Evolutionary conservation across 2,329 filamentous ascomycete species (phyloP).

Genomic region (Biscogniauxia marginata): DNA sequence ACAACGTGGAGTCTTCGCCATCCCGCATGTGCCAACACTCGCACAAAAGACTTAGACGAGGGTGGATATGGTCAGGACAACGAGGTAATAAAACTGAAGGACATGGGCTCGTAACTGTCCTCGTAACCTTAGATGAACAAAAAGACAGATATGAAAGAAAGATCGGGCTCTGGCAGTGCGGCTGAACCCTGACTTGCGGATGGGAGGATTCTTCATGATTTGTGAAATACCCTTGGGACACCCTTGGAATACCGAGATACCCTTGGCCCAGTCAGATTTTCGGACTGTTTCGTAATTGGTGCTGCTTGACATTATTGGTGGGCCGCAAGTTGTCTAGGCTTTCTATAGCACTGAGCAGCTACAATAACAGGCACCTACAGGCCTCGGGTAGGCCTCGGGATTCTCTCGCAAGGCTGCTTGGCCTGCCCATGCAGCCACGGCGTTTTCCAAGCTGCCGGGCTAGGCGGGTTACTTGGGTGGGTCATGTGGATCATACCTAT

Average conservation of each 20-base stretch:
- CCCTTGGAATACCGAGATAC: too few species aligned
- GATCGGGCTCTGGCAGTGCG: not conserved
- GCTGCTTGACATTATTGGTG: not conserved
- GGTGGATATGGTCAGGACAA: too few species aligned
- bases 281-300: too few species aligned
- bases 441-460: not conserved
- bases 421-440: too few species aligned
- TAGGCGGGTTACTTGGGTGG: not conserved
- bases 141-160: not conserved
- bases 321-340: not conserved
- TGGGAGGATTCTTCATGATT: not conserved
- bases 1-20: not conserved
- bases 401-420: not conserved
- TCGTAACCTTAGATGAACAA: not conserved
- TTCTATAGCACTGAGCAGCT: not conserved
- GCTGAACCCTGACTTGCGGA: not conserved
- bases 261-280: too few species aligned
- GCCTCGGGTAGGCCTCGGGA: not conserved
- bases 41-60: too few species aligned
- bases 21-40: too few species aligned
- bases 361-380: too few species aligned
- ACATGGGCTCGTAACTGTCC: too few species aligned
- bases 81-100: too few species aligned
- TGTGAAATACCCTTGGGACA: not conserved
- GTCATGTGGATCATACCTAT: too few species aligned